Evolutionary conservation across 257 asterid genomes (phyloP).

Genomic region (Solanum verrucosum): DNA sequence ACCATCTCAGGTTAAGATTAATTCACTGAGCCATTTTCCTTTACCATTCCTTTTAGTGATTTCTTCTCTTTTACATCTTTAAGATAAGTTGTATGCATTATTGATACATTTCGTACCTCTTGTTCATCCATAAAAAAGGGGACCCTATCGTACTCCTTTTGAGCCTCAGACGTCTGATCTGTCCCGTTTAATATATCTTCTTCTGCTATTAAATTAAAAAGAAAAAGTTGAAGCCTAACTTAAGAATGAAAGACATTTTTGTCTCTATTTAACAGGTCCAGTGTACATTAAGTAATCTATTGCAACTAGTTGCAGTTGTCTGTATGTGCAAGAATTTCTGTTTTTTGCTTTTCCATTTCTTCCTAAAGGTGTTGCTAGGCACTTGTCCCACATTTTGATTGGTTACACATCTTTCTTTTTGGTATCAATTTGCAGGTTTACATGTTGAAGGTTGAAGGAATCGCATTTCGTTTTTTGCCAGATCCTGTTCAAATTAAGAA

Average conservation of each 20-base stretch:
- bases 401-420: not conserved
- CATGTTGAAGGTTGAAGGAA: constrained; percentile 97
- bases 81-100: not conserved
- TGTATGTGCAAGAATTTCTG: not conserved
- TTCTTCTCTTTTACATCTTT: not conserved
- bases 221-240: not conserved
- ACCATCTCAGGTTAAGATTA: accelerated
- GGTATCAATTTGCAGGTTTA: constrained; percentile 49
- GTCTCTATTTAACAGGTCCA: not conserved
- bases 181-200: not conserved
- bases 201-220: not conserved
- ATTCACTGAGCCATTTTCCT: not conserved
- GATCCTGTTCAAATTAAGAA: constrained; percentile 89
- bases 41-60: not conserved
- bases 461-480: constrained; percentile 87
- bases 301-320: not conserved
- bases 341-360: not conserved
- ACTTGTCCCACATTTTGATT: not conserved
- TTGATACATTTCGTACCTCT: not conserved
- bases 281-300: not conserved
- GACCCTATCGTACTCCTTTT: not conserved
- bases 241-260: not conserved
- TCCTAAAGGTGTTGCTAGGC: not conserved
- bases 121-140: not conserved
- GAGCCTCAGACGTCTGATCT: not conserved